Evolutionary conservation across 805 yeast genomes (phyloP), one percentile per base, ranked within the genome.

Genomic region (Saturnispora gosingensis): DNA sequence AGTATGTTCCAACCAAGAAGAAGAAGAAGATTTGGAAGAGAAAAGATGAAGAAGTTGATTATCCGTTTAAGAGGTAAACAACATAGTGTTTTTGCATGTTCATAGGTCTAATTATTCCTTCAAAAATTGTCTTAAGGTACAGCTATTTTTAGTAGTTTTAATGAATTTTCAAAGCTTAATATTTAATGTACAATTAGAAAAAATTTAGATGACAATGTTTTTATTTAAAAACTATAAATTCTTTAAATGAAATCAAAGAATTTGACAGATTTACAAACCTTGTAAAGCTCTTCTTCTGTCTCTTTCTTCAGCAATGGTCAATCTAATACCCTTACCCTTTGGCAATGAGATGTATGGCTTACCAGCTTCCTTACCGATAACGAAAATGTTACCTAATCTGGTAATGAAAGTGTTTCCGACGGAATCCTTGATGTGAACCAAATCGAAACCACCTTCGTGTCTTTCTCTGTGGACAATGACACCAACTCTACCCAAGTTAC

Each of bases 281-380:
- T 72, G 74, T 72, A 80, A 85, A 70, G 91, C 89, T 78, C 96
- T 86, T 78, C 95, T 90, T 82, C 90, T 83, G 87, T 89, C 97
- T 79, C 97, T 88, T 83, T 89, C 97, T 80, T 89, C 97, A 71
- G 96, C 80, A 72, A 89, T 89, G 68, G 91, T 73, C 72, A 89
- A 83, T 82, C 89, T 89, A 76, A 89, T 85, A 85, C 97, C 97
- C 84, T 89, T 89, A 80, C 97, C 97, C 91, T 88, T 89, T 80
- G 97, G 97, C 75, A 89, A 80, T 58, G 96, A 87, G 71, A 89
- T 80, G 81, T 80, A 81, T 71, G 97, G 96, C 80, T 87, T 88
- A 76, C 87, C 85, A 68, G 89, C 89, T 79, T 89, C 96, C 54
- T 64, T 57, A 76, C 97, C 97, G 69, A 89, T 83, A 70, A 89